These are phyloP conservation scores for Leptosphaerulina australis DNA, from an alignment of 2,329 filamentous ascomycete genomes.

Conservation along the genomic window DNA sequence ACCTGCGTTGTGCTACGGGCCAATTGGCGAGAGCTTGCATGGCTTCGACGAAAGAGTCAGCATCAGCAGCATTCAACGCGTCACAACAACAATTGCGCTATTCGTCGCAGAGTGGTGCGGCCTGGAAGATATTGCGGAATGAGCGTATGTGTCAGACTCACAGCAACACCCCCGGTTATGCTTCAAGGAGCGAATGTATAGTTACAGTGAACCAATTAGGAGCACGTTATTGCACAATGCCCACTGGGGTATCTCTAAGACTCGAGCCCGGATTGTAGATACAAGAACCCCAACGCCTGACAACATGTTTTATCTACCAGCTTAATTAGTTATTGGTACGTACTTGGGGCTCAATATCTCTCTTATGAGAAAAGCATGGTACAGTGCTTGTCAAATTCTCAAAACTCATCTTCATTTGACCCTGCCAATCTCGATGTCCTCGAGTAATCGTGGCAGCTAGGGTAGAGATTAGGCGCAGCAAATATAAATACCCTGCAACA, in stretches of 20 bases:
- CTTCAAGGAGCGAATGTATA: no score
- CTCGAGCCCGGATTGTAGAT: no score
- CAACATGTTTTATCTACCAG: no score
- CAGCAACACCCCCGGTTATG: no score
- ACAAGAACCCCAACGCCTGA: no score
- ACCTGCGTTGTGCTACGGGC: conserved; percentile 29
- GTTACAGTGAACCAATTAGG: no score
- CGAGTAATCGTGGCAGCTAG: neutral
- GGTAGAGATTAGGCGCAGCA: no score
- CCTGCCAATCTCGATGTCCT: neutral
- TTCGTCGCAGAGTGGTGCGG: conserved; percentile 32
- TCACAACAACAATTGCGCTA: conserved; percentile 26
- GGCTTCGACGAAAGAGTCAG: conserved; percentile 29
- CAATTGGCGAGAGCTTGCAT: conserved; percentile 22
- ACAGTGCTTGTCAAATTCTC: neutral
- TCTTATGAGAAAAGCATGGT: neutral
- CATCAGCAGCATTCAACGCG: conserved; percentile 26
- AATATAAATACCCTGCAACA: no score
- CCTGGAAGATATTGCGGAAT: conserved; percentile 14
- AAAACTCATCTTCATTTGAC: neutral
- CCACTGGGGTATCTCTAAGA: no score
- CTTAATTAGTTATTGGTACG: no score
- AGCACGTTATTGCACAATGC: no score
- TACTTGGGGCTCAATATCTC: no score
- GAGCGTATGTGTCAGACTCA: neutral